These are phyloP conservation scores for Melaleuca alternifolia DNA, from an alignment of 345 rosid genomes.

Conservation along the genomic window DNA sequence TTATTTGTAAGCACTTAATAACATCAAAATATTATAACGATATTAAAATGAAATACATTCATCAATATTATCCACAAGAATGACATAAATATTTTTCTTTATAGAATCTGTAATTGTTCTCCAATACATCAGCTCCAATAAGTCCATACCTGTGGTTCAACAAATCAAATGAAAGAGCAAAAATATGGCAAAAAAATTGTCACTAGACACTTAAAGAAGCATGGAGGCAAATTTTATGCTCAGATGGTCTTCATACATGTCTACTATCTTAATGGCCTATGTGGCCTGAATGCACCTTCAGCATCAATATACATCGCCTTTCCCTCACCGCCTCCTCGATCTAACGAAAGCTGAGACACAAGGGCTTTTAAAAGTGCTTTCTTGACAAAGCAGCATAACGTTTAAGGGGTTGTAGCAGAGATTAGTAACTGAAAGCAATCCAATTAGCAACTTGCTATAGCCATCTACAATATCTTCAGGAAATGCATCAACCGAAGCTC, in stretches of 20 bases:
- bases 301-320: slow-evolving; percentile 99
- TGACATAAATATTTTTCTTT: no score
- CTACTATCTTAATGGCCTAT: slow-evolving; percentile 87
- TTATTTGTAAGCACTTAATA: no score
- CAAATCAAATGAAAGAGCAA: neutral
- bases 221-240: neutral
- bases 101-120: no score
- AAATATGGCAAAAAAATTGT: neutral
- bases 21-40: no score
- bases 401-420: neutral
- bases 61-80: no score
- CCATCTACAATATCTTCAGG: neutral
- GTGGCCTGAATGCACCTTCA: slow-evolving; percentile 96
- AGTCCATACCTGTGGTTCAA: slow-evolving; percentile 60
- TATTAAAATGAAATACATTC: no score
- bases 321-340: slow-evolving; percentile 99
- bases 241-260: slow-evolving; percentile 30
- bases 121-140: slow-evolving; percentile 91
- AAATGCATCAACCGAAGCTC: neutral
- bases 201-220: neutral
- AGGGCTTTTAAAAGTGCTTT: neutral
- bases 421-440: neutral
- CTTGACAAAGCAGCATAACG: neutral
- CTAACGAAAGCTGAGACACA: slow-evolving; percentile 73
- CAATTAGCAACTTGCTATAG: neutral